Percentiles rank a stretch among this genome's conserved stretches.
Conservation (phyloP, 2,329 filamentous ascomycete genomes). For the Epichloe amarillans region DNA sequence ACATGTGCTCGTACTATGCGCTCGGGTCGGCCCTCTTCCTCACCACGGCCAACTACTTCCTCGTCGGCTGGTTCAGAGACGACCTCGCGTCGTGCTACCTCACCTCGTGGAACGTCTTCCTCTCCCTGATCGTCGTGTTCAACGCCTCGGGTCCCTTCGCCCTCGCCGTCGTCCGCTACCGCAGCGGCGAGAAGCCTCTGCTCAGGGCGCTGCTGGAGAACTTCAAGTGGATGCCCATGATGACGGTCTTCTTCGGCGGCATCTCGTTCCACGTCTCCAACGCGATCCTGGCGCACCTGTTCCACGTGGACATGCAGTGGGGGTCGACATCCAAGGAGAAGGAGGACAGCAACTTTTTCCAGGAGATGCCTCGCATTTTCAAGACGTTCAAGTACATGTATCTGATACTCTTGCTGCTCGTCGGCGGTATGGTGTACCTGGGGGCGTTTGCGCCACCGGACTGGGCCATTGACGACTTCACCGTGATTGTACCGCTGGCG, state of each 20-base stretch:
- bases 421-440: conserved; percentile 35
- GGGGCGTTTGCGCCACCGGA: conserved; percentile 32
- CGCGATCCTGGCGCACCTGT: conserved; percentile 28
- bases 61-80: conserved; percentile 59
- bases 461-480: conserved; percentile 46
- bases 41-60: conserved; percentile 55
- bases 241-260: conserved; percentile 31
- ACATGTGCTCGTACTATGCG: conserved; percentile 60
- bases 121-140: conserved; percentile 52
- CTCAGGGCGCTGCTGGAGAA: conserved; percentile 29
- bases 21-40: conserved; percentile 55
- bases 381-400: conserved; percentile 39
- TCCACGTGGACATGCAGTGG: conserved; percentile 33
- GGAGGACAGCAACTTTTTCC: conserved; percentile 41
- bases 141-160: conserved; percentile 46
- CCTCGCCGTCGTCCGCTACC: conserved; percentile 49
- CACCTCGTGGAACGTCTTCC: conserved; percentile 51
- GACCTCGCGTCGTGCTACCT: conserved; percentile 54
- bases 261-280: conserved; percentile 28
- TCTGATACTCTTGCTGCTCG: conserved; percentile 33
- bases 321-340: conserved; percentile 46
- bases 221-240: conserved; percentile 48
- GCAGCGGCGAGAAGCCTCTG: conserved; percentile 39
- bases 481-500: conserved; percentile 44
- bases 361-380: conserved; percentile 41